Base-by-base conservation (phyloP, 768 basidiomycete species). In the Clitopilus hobsonii region DNA sequence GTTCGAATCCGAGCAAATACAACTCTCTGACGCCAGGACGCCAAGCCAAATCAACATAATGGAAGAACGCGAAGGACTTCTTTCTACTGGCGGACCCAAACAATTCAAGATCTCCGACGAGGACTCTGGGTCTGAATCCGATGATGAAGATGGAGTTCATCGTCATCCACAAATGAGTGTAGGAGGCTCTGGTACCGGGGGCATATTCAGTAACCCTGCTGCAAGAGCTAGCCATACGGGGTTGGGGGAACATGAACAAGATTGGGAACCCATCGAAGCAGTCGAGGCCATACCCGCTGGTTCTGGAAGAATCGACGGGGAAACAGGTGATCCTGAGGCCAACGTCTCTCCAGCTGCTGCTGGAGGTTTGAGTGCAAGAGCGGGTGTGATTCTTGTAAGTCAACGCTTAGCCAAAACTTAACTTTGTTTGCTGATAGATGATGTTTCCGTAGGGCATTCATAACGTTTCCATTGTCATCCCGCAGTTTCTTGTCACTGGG, bases 401-500 rank as follows among this genome's bases (percentile, higher is more conserved):
- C 16, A 28, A 51, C 45, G 36, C 32, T 4, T 36, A 4, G 32
- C 8, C n/a, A 11, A 4, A 10, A 36, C 10, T 54, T 26, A 38
- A 27, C 10, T 36, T 7, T 53, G 24, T 26, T 28, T 22, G 2
- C 32, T 36, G n/a, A 28, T 48, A n/a, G n/a, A n/a, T n/a, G n/a
- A n/a, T n/a, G n/a, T n/a, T n/a, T n/a, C n/a, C 32, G 53, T 57
- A 94, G 91, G 94, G 96, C 36, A 96, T 98, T 52, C 94, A 98
- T 70, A 98, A 97, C 64, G 82, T 97, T 56, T 96, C 90, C 69
- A 76, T 98, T 58, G 96, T 98, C 56, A 73, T 97, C 6, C 96
- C 96, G 0, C 96, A 98, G 64, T 95, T 98, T 70, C 77, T 98
- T 36, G 88, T 95, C 27, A 95, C 91, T 0, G 93, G 86, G 22